Evolutionary conservation across 75 land plant species (phyloP), one percentile per base, ranked within the genome.

Genomic region (Gnetum montanum): DNA sequence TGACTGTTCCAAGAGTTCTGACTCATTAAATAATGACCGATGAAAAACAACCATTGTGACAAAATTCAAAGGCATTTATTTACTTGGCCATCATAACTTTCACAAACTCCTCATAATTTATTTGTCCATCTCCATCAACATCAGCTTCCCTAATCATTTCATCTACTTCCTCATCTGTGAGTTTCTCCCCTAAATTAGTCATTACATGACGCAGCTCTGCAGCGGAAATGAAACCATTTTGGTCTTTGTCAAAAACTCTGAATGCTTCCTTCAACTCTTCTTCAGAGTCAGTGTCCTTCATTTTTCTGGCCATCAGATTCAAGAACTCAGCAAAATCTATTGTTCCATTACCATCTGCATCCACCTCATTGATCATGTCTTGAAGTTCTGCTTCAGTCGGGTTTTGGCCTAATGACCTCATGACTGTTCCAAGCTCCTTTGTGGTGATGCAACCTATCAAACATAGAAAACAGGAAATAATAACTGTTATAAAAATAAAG

Each of bases 211-310:
- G 78, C 12, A 85, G 79, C 58, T 85, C 87, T 23, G 73, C 78
- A 34, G 88, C 88, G n/a, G 86, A 82, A 47, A 84, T 82, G 75
- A 82, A 84, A 20, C 87, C 87, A 57, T 84, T 84, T 67, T 84
- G 88, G 57, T 84, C 88, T 75, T 84, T 84, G 78, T 84, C 88
- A 56, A 84, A 84, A 6, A 84, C 88, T 1, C 81, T 73, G 72
- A 84, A 84, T 6, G 88, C 88, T 59, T 84, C 88, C 66, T 84
- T 80, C 28, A 80, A 71, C 73, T 80, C 83, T 60, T 77, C 83
- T 70, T 76, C 74, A 43, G 81, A 80, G 34, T 84, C 88, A 0
- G 86, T 84, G 54, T 82, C 83, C 66, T 80, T 80, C 83, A 80
- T 78, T 67, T 80, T 80, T 47, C 81, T 62, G 2, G 81, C 83